phyloP scores from a whole-genome alignment of 1,139 yeast species.

The Diutina mesorugosa region DNA sequence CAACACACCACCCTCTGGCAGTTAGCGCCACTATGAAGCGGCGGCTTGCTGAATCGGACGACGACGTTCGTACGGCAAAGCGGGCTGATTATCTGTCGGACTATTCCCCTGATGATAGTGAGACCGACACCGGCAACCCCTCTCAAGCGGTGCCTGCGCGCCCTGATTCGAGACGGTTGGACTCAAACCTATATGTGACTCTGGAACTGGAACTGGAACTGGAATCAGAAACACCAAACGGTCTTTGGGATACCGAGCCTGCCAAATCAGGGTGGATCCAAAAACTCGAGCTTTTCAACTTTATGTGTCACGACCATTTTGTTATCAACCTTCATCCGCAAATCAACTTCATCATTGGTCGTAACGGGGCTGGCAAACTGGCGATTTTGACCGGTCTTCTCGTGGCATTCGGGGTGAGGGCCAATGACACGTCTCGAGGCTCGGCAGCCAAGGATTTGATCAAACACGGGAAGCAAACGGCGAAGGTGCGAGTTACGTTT shows the following conservation, averaged over 20 bases:
- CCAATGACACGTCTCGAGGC: constrained; percentile 84
- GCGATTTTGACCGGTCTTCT: constrained; percentile 87
- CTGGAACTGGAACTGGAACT: background rate
- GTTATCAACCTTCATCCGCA: constrained; percentile 69
- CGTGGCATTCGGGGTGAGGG: constrained; percentile 89
- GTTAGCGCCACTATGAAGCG: background rate
- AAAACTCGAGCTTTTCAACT: constrained; percentile 45
- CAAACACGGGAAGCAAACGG: constrained; percentile 60
- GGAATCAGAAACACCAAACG: background rate
- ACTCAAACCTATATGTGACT: background rate
- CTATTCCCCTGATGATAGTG: background rate
- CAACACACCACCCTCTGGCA: background rate
- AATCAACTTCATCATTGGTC: constrained; percentile 83
- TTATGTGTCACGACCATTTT: constrained; percentile 79
- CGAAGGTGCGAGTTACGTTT: constrained; percentile 48
- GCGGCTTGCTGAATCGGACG: background rate
- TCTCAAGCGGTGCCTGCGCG: background rate
- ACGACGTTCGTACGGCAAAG: background rate
- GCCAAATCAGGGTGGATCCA: constrained; percentile 43
- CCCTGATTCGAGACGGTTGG: background rate
- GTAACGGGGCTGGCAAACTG: constrained; percentile 93
- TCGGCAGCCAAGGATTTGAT: constrained; percentile 56
- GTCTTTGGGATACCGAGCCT: background rate
- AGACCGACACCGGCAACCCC: background rate
- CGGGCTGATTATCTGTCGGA: background rate